These are phyloP conservation scores for Bacterosira constricta DNA, from an alignment of 108 stramenopile species.

Conservation along the genomic window DNA sequence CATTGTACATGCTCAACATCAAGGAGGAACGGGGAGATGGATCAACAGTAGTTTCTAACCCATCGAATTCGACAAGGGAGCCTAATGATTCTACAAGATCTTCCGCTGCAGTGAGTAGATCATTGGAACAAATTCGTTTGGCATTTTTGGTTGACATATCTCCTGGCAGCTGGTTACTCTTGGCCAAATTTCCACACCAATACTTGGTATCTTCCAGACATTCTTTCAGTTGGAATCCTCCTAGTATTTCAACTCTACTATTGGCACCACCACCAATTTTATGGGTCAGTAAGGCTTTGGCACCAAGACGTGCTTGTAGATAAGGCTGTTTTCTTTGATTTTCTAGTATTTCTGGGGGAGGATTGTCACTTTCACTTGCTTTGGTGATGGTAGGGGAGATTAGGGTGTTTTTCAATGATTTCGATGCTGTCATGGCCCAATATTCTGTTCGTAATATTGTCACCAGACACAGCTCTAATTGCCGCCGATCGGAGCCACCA, in stretches of 20 bases:
- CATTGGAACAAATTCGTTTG: slow-evolving; percentile 3
- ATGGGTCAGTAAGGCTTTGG: slow-evolving; percentile 73
- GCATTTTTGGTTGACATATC: background rate
- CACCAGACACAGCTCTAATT: slow-evolving; percentile 75
- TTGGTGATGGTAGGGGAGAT: background rate
- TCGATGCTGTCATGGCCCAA: slow-evolving; percentile 57
- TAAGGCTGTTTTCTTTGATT: slow-evolving; percentile 52
- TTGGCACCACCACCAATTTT: slow-evolving; percentile 72
- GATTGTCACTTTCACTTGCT: background rate
- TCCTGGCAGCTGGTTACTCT: background rate
- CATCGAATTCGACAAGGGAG: slow-evolving; percentile 84
- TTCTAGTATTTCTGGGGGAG: slow-evolving; percentile 11
- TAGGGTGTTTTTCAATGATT: slow-evolving; percentile 17
- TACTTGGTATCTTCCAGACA: slow-evolving; percentile 65
- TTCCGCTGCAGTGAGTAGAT: slow-evolving; percentile 10
- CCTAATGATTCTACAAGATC: slow-evolving; percentile 70
- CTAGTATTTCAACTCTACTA: slow-evolving; percentile 51
- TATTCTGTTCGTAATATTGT: slow-evolving; percentile 65
- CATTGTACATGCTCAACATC: slow-evolving; percentile 63
- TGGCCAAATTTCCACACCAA: slow-evolving; percentile 43
- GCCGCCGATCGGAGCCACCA: slow-evolving; percentile 30
- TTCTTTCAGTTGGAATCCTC: slow-evolving; percentile 57
- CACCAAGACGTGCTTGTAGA: slow-evolving; percentile 76
- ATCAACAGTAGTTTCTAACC: slow-evolving; percentile 76
- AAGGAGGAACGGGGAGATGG: slow-evolving; percentile 79